Conservation (phyloP, 306 rosid species). For the Pyrus communis region DNA sequence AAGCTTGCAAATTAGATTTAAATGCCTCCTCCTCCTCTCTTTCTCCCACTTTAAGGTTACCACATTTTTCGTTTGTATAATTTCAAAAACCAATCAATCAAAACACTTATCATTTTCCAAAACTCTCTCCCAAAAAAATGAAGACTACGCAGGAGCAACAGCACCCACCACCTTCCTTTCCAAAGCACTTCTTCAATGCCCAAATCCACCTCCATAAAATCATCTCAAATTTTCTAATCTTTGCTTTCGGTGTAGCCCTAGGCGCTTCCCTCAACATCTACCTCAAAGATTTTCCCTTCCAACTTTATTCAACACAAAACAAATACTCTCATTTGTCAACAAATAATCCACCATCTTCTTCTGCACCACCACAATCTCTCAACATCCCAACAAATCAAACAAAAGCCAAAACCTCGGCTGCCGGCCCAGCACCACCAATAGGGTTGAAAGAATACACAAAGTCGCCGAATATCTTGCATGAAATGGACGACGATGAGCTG, state of each 20-base stretch:
- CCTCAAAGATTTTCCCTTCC: conserved; percentile 23
- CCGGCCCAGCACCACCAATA: not conserved
- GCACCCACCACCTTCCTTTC: conserved; percentile 4
- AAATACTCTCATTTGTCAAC: not conserved
- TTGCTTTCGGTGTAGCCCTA: conserved; percentile 50
- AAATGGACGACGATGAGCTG: conserved; percentile 67
- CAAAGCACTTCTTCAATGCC: conserved; percentile 21
- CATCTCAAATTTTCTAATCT: conserved; percentile 30
- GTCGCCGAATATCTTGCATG: conserved; percentile 39
- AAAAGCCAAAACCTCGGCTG: not conserved
- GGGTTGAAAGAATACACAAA: conserved; percentile 33
- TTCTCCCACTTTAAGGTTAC: not conserved
- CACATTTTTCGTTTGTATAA: not conserved
- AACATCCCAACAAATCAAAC: not conserved
- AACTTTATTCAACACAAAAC: conserved; percentile 17
- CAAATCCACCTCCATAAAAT: conserved; percentile 37
- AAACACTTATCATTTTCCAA: not conserved
- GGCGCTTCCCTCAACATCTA: conserved; percentile 46
- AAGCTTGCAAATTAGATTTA: not conserved
- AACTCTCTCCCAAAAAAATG: not conserved
- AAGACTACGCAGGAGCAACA: conserved; percentile 20
- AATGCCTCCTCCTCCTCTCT: not conserved
- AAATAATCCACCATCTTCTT: not conserved
- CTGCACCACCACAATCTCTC: not conserved
- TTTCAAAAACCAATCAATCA: not conserved